Percentiles rank a stretch among this genome's conserved stretches.
Conservation (phyloP, 164 flowering plant species). For the Vitis amurensis region DNA sequence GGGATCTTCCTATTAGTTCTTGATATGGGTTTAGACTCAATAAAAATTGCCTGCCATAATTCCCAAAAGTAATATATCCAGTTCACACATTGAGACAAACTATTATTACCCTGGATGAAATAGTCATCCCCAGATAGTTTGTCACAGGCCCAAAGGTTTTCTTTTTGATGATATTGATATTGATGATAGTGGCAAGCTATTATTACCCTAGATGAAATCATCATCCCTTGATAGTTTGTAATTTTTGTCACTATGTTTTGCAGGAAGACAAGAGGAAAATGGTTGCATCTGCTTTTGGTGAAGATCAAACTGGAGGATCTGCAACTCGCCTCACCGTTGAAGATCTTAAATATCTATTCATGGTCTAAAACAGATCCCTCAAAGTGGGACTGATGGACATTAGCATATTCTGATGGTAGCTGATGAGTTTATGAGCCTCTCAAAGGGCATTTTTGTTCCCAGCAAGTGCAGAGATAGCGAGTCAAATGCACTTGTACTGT, state of each 20-base stretch:
- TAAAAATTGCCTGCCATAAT: too few relatives aligned
- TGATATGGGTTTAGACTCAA: too few relatives aligned
- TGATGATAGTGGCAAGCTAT: neutral
- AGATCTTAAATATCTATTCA: constrained; percentile 79
- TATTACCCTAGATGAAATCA: neutral
- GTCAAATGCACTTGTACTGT: constrained; percentile 4
- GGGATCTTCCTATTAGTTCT: too few relatives aligned
- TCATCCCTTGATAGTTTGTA: neutral
- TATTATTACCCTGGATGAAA: too few relatives aligned
- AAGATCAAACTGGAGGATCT: constrained; percentile 65
- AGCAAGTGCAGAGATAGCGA: constrained; percentile 10
- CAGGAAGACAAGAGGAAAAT: constrained; percentile 95
- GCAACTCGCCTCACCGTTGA: constrained; percentile 74
- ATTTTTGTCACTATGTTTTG: neutral
- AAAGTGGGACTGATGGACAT: neutral
- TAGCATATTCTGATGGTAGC: constrained; percentile 8
- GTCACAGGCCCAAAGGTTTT: too few relatives aligned
- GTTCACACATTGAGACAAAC: too few relatives aligned
- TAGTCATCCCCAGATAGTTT: too few relatives aligned
- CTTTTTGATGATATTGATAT: too few relatives aligned
- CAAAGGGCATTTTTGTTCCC: constrained; percentile 12
- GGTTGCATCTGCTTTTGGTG: constrained; percentile 98
- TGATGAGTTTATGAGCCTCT: constrained; percentile 3
- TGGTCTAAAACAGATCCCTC: constrained; percentile 28
- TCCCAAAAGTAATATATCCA: too few relatives aligned